Evolutionary conservation across 768 basidiomycete genomes (phyloP).

Genomic region (Tricholoma matsutake): DNA sequence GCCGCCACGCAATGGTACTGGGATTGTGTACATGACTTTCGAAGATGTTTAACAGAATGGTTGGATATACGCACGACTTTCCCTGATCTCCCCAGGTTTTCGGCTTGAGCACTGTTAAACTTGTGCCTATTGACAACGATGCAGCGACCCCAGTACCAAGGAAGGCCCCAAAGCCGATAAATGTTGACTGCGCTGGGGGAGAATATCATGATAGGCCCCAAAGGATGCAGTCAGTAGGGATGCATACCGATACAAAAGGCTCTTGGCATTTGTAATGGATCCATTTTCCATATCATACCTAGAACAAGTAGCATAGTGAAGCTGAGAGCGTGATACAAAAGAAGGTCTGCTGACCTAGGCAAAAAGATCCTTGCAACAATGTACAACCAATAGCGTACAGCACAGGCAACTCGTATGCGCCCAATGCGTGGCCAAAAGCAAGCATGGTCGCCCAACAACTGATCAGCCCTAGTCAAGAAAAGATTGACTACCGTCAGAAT

Average conservation of each 20-base stretch:
- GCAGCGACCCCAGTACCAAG: conserved; percentile 42
- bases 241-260: conserved; percentile 54
- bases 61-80: conserved; percentile 23
- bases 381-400: conserved; percentile 50
- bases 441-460: conserved; percentile 48
- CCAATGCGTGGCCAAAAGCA: conserved; percentile 41
- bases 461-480: conserved; percentile 40
- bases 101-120: conserved; percentile 36
- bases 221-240: not conserved
- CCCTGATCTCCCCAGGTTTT: conserved; percentile 38
- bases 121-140: conserved; percentile 44
- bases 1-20: conserved; percentile 51
- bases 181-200: conserved; percentile 38
- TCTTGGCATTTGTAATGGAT: conserved; percentile 55
- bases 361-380: conserved; percentile 53
- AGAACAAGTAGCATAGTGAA: conserved; percentile 2
- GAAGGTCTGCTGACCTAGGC: conserved; percentile 44
- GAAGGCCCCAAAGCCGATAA: conserved; percentile 42
- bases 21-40: not conserved
- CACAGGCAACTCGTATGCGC: conserved; percentile 44
- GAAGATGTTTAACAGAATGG: not conserved
- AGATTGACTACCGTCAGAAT: not conserved
- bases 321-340: not conserved
- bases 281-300: conserved; percentile 68
- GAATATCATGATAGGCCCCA: not conserved